phyloP scores from a whole-genome alignment of 2,329 filamentous ascomycete genomes.

The Blastomyces parvus region DNA sequence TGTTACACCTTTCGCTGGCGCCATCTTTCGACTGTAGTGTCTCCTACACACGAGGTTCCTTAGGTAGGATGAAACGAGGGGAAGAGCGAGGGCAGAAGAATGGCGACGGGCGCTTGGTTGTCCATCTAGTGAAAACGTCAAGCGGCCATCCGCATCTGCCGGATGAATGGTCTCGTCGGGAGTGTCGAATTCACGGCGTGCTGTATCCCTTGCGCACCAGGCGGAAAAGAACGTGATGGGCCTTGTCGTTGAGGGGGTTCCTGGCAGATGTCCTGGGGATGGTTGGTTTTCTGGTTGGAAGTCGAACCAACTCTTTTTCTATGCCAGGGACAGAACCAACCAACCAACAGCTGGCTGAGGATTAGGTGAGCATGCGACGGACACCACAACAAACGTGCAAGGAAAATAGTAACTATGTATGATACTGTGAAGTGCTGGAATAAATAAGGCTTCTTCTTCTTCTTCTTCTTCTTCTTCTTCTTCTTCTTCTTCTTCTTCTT shows the following conservation, averaged over 20 bases:
- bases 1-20: conserved; percentile 8
- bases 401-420: too few relatives aligned
- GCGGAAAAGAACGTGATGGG: neutral
- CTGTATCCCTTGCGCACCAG: neutral
- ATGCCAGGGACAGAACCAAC: too few relatives aligned
- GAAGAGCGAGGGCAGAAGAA: neutral
- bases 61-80: neutral
- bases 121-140: conserved; percentile 1
- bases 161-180: neutral
- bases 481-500: too few relatives aligned
- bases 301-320: too few relatives aligned
- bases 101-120: neutral
- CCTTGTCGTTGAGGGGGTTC: neutral
- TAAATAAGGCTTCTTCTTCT: too few relatives aligned
- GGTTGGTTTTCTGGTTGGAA: neutral
- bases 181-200: neutral
- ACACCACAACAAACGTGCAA: too few relatives aligned
- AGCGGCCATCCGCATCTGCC: neutral
- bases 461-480: too few relatives aligned
- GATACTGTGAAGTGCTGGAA: too few relatives aligned
- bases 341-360: too few relatives aligned
- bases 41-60: neutral
- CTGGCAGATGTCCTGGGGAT: neutral
- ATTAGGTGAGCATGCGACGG: too few relatives aligned
- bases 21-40: conserved; percentile 2